Evolutionary conservation across 306 rosid species (phyloP), one percentile per base, ranked within the genome.

Genomic region (Begonia loranthoides): DNA sequence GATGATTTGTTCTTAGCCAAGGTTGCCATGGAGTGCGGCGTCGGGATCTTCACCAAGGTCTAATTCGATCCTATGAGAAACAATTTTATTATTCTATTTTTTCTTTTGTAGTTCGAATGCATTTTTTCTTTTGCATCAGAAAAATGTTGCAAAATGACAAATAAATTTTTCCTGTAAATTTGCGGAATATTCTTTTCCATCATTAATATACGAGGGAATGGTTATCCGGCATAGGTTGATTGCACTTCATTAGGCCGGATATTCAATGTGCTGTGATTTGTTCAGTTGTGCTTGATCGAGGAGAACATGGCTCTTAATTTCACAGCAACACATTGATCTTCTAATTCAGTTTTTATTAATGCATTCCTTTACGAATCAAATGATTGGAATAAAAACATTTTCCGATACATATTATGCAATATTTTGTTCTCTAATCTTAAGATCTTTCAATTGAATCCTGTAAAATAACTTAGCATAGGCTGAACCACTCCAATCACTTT

Each of bases 21-120:
- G 68, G 61, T 90, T 12, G 73, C 2, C n/a, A 72, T 90, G 67
- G 97, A 90, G 53, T 90, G 97, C 52, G 95, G 97, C 38, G 97
- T 90, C 60, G 97, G 97, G 38, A 52, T 90, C 66, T 85, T 85
- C 66, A 83, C 97, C 16, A 90, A 90, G 97, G 95, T 90, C 54
- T 2, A 6, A n/a, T 48, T 43, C 15, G 16, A 34, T 43, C 3
- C 45, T 13, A 12, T 11, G n/a, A 12, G 45, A 28, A 28, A 28
- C 9, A 28, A 4, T 7, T 28, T 28, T 5, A 28, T 5, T 28
- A 7, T 28, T 28, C 36, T 28, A 28, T 28, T 7, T n/a, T 43
- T 43, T 43, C 47, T 43, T 13, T 10, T 4, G 6, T n/a, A 43
- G 47, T 12, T 43, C 15, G 47, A 2, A 10, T 43, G n/a, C 15